Percentiles rank a stretch among this genome's conserved stretches.
Evolutionary conservation across 257 asterid genomes (phyloP).

Genomic region (Primulina huaijiensis): DNA sequence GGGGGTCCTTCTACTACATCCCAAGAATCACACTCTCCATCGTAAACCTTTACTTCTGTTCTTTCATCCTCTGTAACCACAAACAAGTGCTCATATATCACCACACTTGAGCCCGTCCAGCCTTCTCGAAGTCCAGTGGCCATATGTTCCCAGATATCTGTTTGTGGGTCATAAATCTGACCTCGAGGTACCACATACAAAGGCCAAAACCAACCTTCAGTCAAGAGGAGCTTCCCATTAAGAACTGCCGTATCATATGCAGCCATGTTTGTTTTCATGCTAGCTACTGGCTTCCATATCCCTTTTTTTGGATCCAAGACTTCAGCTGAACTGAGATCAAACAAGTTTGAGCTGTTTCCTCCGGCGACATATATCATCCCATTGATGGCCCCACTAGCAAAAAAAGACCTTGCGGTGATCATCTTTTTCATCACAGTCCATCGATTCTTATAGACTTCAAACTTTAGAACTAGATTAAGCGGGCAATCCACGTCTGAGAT

Average conservation of each 20-base stretch:
- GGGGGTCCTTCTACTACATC: conserved; percentile 75
- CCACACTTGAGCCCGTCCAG: conserved; percentile 97
- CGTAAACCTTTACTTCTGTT: conserved; percentile 84
- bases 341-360: conserved; percentile 71
- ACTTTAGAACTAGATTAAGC: conserved; percentile 48
- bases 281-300: conserved; percentile 60
- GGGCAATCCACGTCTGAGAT: conserved; percentile 81
- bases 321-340: conserved; percentile 77
- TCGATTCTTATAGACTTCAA: conserved; percentile 62
- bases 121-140: conserved; percentile 83
- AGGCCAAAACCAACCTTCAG: conserved; percentile 99
- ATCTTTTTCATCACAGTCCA: conserved; percentile 89
- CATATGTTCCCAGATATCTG: conserved; percentile 78
- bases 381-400: conserved; percentile 75
- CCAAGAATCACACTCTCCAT: conserved; percentile 67
- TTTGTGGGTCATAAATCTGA: conserved; percentile 72
- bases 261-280: conserved; percentile 76
- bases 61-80: conserved; percentile 93
- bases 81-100: conserved; percentile 57
- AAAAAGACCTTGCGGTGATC: conserved; percentile 80
- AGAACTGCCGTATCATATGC: conserved; percentile 71
- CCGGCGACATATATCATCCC: conserved; percentile 91
- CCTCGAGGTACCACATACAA: conserved; percentile 86
- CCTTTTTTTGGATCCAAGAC: conserved; percentile 64
- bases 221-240: conserved; percentile 73